These are phyloP conservation scores for Ophiostoma ulmi DNA, from an alignment of 2,329 filamentous ascomycete genomes.

Conservation along the genomic window DNA sequence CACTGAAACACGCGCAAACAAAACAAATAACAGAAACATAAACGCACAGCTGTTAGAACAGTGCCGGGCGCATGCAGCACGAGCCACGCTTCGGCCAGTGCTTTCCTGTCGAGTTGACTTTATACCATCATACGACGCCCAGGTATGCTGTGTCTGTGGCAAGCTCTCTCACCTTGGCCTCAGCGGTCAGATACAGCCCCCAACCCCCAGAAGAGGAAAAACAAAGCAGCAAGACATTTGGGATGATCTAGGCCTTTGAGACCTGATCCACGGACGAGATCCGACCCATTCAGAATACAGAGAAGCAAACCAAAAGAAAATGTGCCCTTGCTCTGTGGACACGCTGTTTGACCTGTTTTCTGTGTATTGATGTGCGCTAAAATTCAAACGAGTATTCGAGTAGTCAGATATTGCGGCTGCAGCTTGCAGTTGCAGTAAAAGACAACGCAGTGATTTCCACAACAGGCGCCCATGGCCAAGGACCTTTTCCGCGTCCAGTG, in stretches of 20 bases:
- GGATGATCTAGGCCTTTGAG: neutral
- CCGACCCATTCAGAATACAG: neutral
- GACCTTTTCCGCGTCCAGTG: slow-evolving; percentile 1
- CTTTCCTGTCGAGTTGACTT: neutral
- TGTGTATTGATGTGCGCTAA: too few species aligned
- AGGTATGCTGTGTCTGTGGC: neutral
- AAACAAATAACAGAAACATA: neutral
- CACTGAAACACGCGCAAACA: neutral
- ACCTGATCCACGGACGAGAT: neutral
- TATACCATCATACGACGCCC: neutral
- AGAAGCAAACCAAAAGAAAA: neutral
- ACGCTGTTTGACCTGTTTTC: neutral
- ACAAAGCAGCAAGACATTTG: neutral
- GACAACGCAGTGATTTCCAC: neutral
- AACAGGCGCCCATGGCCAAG: neutral
- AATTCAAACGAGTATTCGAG: neutral
- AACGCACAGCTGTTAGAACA: neutral
- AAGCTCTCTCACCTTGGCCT: neutral
- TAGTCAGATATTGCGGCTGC: neutral
- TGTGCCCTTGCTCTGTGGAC: neutral
- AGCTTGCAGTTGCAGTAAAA: neutral
- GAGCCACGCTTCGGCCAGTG: neutral
- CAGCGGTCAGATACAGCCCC: neutral
- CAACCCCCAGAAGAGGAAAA: neutral
- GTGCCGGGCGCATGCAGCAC: neutral